Conservation (phyloP, 176 grass and related monocot species). For the barley (Hordeum vulgare) region DNA sequence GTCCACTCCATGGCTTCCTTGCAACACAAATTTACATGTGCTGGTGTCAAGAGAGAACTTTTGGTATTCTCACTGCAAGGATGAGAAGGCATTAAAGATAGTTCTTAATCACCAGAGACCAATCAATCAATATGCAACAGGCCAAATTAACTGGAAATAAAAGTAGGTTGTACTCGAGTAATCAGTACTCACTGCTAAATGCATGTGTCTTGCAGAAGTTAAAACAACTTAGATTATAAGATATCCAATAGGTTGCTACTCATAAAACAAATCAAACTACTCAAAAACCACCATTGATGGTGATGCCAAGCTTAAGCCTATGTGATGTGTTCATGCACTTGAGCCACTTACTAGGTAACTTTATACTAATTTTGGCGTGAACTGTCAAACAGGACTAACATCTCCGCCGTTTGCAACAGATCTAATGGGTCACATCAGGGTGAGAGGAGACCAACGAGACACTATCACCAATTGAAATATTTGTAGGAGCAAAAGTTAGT, state of each 20-base stretch:
- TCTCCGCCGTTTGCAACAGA: neutral
- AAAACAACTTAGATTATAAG: neutral
- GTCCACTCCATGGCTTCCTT: conserved; percentile 68
- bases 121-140: conserved; percentile 5
- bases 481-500: neutral
- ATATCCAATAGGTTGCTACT: neutral
- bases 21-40: conserved; percentile 85
- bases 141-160: conserved; percentile 3
- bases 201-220: neutral
- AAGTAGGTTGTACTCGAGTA: neutral
- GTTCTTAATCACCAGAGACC: conserved; percentile 5
- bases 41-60: conserved; percentile 61
- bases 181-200: neutral
- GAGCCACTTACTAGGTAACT: neutral
- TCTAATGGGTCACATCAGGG: neutral
- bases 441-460: neutral
- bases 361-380: neutral
- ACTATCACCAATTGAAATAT: neutral
- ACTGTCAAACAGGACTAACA: neutral
- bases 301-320: neutral
- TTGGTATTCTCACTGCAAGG: conserved; percentile 78
- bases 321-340: neutral
- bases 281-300: neutral
- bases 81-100: conserved; percentile 34
- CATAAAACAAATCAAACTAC: neutral